Percentiles rank a stretch among this genome's conserved stretches.
Conservation (phyloP, 768 basidiomycete species). For the Hygrophoropsis aurantiaca region DNA sequence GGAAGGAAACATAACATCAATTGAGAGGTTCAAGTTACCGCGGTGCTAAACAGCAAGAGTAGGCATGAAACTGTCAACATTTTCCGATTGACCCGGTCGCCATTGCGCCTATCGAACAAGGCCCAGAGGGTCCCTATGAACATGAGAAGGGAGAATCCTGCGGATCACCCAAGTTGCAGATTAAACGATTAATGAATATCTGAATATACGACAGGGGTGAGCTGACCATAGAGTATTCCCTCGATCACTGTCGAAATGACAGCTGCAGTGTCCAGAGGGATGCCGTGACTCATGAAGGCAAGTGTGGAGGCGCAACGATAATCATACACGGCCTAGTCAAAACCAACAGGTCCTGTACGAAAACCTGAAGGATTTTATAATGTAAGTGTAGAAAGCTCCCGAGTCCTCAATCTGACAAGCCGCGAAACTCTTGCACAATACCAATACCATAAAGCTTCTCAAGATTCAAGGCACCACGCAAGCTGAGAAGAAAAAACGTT, state of each 20-base stretch:
- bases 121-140: slow-evolving; percentile 30
- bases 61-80: slow-evolving; percentile 23
- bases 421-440: too few relatives aligned
- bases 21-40: too few relatives aligned
- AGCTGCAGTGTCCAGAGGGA: slow-evolving; percentile 11
- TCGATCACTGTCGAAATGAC: slow-evolving; percentile 17
- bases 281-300: neutral
- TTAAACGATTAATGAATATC: neutral
- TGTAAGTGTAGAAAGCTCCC: too few relatives aligned
- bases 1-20: too few relatives aligned
- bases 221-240: slow-evolving; percentile 18
- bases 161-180: neutral
- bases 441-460: too few relatives aligned
- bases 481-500: too few relatives aligned
- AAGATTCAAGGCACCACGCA: too few relatives aligned
- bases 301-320: too few relatives aligned
- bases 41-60: slow-evolving; percentile 30
- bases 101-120: slow-evolving; percentile 8
- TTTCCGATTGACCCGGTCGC: slow-evolving; percentile 12
- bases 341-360: too few relatives aligned
- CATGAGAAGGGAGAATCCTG: slow-evolving; percentile 37
- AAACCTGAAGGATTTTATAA: too few relatives aligned
- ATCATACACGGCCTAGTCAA: too few relatives aligned
- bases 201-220: neutral
- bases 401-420: too few relatives aligned